Conservation (phyloP, 768 basidiomycete genomes). For the Boletus reticulatus region DNA sequence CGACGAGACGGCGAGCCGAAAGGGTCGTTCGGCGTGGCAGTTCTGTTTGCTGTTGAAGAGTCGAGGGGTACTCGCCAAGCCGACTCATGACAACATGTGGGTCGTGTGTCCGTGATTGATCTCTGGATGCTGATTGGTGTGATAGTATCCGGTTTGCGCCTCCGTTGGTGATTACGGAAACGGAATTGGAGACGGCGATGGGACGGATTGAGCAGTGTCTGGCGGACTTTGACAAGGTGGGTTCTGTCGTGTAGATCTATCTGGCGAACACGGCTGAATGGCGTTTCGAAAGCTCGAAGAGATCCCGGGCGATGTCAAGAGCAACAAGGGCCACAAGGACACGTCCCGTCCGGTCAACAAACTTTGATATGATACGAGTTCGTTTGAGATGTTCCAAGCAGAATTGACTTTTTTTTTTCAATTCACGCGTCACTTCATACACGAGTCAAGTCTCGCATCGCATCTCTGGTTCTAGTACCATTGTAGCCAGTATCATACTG, state of each 20-base stretch:
- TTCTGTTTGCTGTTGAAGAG: conserved; percentile 90
- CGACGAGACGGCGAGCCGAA: conserved; percentile 73
- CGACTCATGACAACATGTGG: conserved; percentile 92
- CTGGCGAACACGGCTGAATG: background rate
- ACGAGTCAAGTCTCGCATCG: background rate
- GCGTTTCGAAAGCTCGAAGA: conserved; percentile 41
- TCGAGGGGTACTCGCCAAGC: conserved; percentile 91
- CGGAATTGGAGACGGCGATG: conserved; percentile 74
- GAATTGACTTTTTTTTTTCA: too few species aligned
- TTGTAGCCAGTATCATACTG: conserved; percentile 9
- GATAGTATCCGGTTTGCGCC: conserved; percentile 93
- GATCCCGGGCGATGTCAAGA: conserved; percentile 64
- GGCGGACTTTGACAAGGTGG: conserved; percentile 75
- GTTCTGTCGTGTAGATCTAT: conserved; percentile 19
- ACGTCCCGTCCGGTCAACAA: conserved; percentile 1
- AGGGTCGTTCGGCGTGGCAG: conserved; percentile 91
- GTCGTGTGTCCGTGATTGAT: conserved; percentile 28
- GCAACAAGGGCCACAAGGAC: conserved; percentile 57
- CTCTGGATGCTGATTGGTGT: background rate
- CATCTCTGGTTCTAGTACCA: background rate
- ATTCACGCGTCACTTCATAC: background rate
- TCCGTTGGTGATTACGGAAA: conserved; percentile 91
- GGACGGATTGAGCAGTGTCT: conserved; percentile 74
- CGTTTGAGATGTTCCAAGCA: too few species aligned
- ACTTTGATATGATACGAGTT: background rate